Percentiles rank a stretch among this genome's conserved stretches.
phyloP scores from a whole-genome alignment of 495 filamentous ascomycete genomes.

The Talaromyces stipitatus region DNA sequence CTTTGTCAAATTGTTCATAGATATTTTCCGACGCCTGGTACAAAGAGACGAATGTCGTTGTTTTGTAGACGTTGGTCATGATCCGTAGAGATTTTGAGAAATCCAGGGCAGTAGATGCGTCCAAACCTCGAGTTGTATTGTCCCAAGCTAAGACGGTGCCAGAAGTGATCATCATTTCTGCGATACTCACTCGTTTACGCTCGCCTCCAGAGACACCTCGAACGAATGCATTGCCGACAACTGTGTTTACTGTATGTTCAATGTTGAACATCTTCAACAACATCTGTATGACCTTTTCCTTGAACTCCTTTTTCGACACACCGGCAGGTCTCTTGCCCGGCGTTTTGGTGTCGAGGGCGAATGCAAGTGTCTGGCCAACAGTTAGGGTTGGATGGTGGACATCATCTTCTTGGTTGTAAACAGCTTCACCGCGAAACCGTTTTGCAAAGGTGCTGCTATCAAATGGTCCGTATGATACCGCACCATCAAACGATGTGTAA shows the following conservation, averaged over 20 bases:
- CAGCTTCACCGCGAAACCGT: constrained; percentile 69
- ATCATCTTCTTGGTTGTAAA: constrained; percentile 85
- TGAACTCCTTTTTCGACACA: constrained; percentile 59
- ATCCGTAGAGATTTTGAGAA: constrained; percentile 63
- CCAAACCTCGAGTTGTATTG: constrained; percentile 76
- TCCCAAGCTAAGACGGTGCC: constrained; percentile 73
- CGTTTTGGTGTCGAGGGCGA: constrained; percentile 75
- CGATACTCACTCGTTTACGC: constrained; percentile 53
- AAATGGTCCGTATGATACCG: constrained; percentile 75
- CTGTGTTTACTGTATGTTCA: constrained; percentile 70
- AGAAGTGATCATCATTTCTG: constrained; percentile 60
- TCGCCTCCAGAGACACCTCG: constrained; percentile 85
- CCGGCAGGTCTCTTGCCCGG: constrained; percentile 64
- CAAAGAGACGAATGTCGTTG: constrained; percentile 69
- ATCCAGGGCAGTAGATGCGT: constrained; percentile 75
- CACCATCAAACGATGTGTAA: constrained; percentile 67
- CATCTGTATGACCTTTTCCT: constrained; percentile 58
- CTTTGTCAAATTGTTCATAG: constrained; percentile 82
- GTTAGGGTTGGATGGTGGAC: constrained; percentile 75
- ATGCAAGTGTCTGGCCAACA: constrained; percentile 74
- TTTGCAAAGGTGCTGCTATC: constrained; percentile 49
- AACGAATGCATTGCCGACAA: constrained; percentile 73
- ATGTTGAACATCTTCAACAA: constrained; percentile 87
- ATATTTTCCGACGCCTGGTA: constrained; percentile 84
- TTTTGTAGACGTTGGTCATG: constrained; percentile 72